Conservation (phyloP, 208 protist species). For the Leishmania gerbilli region DNA sequence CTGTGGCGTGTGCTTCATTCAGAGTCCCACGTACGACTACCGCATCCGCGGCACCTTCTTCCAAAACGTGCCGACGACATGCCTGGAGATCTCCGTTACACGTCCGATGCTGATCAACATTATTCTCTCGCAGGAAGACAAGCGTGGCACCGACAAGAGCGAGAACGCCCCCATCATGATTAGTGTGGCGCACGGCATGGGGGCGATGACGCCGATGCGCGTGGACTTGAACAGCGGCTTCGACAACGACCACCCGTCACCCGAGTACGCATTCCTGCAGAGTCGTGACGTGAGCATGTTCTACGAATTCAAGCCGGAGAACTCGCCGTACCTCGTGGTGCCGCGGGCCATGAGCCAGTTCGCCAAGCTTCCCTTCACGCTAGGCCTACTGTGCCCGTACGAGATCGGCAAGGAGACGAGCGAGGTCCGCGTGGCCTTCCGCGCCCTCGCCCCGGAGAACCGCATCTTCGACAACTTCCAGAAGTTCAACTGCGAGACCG, state of each 20-base stretch:
- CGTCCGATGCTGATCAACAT: conserved; percentile 53
- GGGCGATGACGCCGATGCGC: conserved; percentile 42
- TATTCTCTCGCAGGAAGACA: conserved; percentile 77
- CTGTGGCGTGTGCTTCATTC: conserved; percentile 81
- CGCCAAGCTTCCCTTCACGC: conserved; percentile 55
- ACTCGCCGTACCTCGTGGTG: conserved; percentile 82
- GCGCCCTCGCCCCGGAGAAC: conserved; percentile 58
- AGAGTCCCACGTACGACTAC: conserved; percentile 74
- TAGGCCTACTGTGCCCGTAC: conserved; percentile 56
- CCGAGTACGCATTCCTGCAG: conserved; percentile 77
- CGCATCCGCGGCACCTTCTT: conserved; percentile 78
- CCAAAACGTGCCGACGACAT: conserved; percentile 66
- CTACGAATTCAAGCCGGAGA: conserved; percentile 72
- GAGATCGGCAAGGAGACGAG: conserved; percentile 64
- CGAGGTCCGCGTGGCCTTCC: conserved; percentile 60
- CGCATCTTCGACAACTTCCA: conserved; percentile 77
- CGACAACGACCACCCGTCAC: conserved; percentile 74
- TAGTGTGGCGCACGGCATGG: conserved; percentile 68
- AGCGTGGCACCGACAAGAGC: conserved; percentile 63
- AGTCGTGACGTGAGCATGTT: conserved; percentile 77
- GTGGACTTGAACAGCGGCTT: conserved; percentile 79
- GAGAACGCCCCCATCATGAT: conserved; percentile 82
- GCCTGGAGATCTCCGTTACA: conserved; percentile 64
- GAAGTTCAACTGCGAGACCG: conserved; percentile 59
- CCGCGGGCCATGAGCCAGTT: conserved; percentile 64